Conservation (phyloP, 257 asterid species). For the Scutellaria galericulata region DNA sequence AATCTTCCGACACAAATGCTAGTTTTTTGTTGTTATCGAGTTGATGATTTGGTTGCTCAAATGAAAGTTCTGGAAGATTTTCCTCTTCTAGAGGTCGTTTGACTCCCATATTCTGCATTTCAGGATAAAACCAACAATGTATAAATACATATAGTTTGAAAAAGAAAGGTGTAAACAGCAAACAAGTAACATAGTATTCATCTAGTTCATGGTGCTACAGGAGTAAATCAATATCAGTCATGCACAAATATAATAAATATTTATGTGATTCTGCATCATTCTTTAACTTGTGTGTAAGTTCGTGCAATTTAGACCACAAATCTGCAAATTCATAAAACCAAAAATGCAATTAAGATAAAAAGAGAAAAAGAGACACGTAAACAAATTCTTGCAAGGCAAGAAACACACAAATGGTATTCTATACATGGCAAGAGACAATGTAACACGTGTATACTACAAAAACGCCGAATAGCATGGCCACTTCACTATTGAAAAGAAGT, state of each 20-base stretch:
- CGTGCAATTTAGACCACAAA: conserved; percentile 1
- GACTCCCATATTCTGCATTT: conserved; percentile 60
- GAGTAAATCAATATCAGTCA: conserved; percentile 2
- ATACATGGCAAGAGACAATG: not conserved
- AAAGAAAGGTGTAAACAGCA: not conserved
- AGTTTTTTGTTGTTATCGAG: conserved; percentile 38
- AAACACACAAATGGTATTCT: not conserved
- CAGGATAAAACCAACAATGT: conserved; percentile 7
- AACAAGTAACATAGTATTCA: not conserved
- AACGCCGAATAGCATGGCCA: conserved; percentile 11
- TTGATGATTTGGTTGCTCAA: conserved; percentile 67
- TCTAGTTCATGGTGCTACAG: not conserved
- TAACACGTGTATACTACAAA: conserved; percentile 1
- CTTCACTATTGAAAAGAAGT: not conserved
- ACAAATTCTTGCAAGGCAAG: not conserved
- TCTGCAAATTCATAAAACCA: conserved; percentile 17
- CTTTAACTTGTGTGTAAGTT: conserved; percentile 16
- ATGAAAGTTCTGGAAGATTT: conserved; percentile 59
- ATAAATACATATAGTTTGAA: not conserved
- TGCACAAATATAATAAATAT: conserved; percentile 1
- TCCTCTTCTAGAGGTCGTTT: conserved; percentile 67
- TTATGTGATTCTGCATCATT: not conserved
- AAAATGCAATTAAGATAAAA: not conserved
- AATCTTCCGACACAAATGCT: conserved; percentile 33
- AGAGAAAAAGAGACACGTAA: not conserved